Evolutionary conservation across 768 basidiomycete genomes (phyloP).

Genomic region (Tricholoma flavovirens): DNA sequence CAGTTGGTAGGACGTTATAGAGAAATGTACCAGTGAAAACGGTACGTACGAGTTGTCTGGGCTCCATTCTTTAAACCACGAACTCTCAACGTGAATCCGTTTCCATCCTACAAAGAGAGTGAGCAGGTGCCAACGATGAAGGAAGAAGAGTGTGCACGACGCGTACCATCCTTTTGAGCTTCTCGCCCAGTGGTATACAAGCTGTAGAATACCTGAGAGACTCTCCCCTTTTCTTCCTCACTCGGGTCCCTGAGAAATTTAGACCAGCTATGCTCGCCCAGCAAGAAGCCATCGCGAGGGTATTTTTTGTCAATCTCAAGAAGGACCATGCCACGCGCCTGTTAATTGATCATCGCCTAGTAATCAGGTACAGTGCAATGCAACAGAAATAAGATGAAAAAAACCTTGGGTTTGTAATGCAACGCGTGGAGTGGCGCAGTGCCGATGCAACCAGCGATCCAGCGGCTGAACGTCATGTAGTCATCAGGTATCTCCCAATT

Average conservation of each 20-base stretch:
- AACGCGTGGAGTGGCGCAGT: conserved; percentile 33
- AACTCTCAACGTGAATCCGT: conserved; percentile 32
- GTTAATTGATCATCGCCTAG: not conserved
- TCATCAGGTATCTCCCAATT: conserved; percentile 39
- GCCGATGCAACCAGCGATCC: conserved; percentile 43
- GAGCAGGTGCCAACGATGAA: not conserved
- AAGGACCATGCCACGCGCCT: conserved; percentile 45
- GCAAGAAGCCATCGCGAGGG: conserved; percentile 27
- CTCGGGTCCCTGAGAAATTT: conserved; percentile 38
- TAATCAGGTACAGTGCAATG: conserved; percentile 2
- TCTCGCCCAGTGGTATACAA: conserved; percentile 36
- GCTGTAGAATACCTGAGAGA: conserved; percentile 38
- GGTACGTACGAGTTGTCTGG: conserved; percentile 27
- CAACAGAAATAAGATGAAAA: conserved; percentile 7
- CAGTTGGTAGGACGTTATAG: not conserved
- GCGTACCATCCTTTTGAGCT: conserved; percentile 46
- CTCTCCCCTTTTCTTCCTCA: conserved; percentile 29
- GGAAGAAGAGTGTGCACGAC: not conserved
- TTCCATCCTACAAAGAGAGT: conserved; percentile 40
- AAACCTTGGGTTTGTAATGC: conserved; percentile 42
- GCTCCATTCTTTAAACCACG: conserved; percentile 38
- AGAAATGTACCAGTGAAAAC: not conserved
- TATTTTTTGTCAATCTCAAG: conserved; percentile 40
- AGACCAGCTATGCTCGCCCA: conserved; percentile 48
- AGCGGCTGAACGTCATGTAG: conserved; percentile 35